These are phyloP conservation scores for Kalmanozyma brasiliensis DNA, from an alignment of 1,284 basidiomycete species.

Conservation along the genomic window DNA sequence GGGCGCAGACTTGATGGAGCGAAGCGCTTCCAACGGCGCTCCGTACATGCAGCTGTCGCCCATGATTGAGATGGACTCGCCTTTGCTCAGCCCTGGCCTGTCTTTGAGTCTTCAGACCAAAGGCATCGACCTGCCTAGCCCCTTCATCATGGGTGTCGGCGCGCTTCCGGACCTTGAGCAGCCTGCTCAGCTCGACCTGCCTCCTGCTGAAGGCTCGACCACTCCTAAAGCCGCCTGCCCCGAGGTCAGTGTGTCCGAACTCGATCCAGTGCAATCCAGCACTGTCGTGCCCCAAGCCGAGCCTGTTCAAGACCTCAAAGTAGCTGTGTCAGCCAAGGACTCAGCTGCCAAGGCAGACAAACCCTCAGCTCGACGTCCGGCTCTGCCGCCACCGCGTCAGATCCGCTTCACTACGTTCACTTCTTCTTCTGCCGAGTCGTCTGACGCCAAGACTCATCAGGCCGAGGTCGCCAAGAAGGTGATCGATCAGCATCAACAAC, in stretches of 20 bases:
- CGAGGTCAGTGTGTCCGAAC: constrained; percentile 2
- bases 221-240: constrained; percentile 27
- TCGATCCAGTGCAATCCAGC: background rate
- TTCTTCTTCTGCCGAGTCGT: constrained; percentile 24
- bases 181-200: constrained; percentile 36
- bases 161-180: constrained; percentile 42
- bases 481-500: constrained; percentile 25
- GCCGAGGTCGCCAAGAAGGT: constrained; percentile 11
- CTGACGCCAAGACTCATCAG: constrained; percentile 18
- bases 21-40: constrained; percentile 17
- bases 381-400: constrained; percentile 44
- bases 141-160: constrained; percentile 43
- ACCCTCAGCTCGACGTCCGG: constrained; percentile 28
- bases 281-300: constrained; percentile 4
- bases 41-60: constrained; percentile 49
- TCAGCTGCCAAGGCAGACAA: constrained; percentile 18
- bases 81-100: constrained; percentile 43
- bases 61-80: constrained; percentile 50
- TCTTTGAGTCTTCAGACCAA: constrained; percentile 35
- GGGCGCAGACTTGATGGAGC: constrained; percentile 36
- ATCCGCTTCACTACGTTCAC: constrained; percentile 47
- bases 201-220: constrained; percentile 32
- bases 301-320: constrained; percentile 4
- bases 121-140: constrained; percentile 29
- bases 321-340: constrained; percentile 6